phyloP scores from a whole-genome alignment of 2,329 filamentous ascomycete genomes.

The Aureobasidium sp. region DNA sequence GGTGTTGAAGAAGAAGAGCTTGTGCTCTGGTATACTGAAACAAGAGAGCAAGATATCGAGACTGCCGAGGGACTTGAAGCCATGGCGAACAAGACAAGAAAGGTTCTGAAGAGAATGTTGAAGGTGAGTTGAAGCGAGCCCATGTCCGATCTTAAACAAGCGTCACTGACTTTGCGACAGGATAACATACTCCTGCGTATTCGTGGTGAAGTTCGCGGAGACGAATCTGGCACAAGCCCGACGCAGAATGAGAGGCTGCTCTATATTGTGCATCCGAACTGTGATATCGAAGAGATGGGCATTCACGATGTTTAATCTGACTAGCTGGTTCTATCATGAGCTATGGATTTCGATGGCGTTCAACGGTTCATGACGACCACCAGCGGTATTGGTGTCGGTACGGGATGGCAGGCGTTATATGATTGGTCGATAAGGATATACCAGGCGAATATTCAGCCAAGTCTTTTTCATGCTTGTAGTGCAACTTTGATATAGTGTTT shows the following conservation, averaged over 20 bases:
- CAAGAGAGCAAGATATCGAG: constrained; percentile 75
- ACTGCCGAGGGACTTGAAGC: constrained; percentile 73
- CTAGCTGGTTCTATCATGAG: not conserved
- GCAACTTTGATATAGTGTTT: not conserved
- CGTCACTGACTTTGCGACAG: constrained; percentile 27
- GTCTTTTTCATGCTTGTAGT: not conserved
- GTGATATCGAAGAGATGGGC: constrained; percentile 60
- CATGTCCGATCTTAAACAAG: not conserved
- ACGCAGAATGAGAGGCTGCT: constrained; percentile 51
- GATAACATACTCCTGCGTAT: constrained; percentile 56
- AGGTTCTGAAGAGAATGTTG: constrained; percentile 92
- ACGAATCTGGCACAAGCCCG: constrained; percentile 58
- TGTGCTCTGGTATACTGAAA: constrained; percentile 84
- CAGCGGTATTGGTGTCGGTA: not conserved
- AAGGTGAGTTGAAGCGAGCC: constrained; percentile 56
- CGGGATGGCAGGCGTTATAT: not conserved
- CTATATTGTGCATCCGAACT: constrained; percentile 93
- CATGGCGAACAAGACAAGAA: constrained; percentile 65
- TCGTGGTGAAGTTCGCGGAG: constrained; percentile 81
- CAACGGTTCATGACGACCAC: not conserved
- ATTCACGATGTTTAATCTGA: not conserved
- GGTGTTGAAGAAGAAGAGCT: constrained; percentile 80
- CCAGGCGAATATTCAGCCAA: not conserved
- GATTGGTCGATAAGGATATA: not conserved
- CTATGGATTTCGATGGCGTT: not conserved